Percentiles rank a stretch among this genome's conserved stretches.
Conservation (phyloP, 2,329 filamentous ascomycete species). For the Eutypella sp. region DNA sequence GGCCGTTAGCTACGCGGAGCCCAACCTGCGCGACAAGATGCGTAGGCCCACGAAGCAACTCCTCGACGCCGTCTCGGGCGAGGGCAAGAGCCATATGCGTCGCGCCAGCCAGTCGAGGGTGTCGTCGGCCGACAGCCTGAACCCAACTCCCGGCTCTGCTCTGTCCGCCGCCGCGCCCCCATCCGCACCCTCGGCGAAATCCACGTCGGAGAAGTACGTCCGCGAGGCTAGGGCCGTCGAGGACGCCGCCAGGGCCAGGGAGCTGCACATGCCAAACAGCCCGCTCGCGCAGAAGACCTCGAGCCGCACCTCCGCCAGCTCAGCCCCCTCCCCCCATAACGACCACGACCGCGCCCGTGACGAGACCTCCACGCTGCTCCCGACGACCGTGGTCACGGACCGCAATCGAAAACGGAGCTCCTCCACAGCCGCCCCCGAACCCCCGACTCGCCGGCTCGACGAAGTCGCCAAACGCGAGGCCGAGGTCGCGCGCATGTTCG, state of each 20-base stretch:
- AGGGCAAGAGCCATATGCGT: conserved; percentile 46
- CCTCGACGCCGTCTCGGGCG: conserved; percentile 67
- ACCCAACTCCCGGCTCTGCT: too few species aligned
- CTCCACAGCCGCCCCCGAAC: conserved; percentile 14
- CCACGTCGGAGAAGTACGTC: not conserved
- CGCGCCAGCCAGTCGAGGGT: conserved; percentile 31
- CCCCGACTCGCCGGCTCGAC: conserved; percentile 20
- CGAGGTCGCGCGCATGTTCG: conserved; percentile 23
- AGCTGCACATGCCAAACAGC: conserved; percentile 26
- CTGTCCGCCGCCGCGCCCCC: conserved; percentile 13
- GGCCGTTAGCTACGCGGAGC: conserved; percentile 75
- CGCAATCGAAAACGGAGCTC: conserved; percentile 38
- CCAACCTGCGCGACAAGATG: conserved; percentile 79
- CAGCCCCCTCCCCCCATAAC: too few species aligned
- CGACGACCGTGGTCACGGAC: conserved; percentile 32
- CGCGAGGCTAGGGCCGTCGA: not conserved
- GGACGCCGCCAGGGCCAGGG: not conserved
- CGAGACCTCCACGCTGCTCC: too few species aligned
- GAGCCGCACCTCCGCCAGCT: conserved; percentile 14
- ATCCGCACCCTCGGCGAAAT: conserved; percentile 1
- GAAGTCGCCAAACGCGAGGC: conserved; percentile 24
- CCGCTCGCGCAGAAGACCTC: conserved; percentile 37
- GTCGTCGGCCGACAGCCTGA: conserved; percentile 17
- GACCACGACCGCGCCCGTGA: too few species aligned
- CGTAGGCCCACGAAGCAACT: conserved; percentile 72